Base-by-base conservation (phyloP, 495 filamentous ascomycete genomes). In the Arthonia radiata region DNA sequence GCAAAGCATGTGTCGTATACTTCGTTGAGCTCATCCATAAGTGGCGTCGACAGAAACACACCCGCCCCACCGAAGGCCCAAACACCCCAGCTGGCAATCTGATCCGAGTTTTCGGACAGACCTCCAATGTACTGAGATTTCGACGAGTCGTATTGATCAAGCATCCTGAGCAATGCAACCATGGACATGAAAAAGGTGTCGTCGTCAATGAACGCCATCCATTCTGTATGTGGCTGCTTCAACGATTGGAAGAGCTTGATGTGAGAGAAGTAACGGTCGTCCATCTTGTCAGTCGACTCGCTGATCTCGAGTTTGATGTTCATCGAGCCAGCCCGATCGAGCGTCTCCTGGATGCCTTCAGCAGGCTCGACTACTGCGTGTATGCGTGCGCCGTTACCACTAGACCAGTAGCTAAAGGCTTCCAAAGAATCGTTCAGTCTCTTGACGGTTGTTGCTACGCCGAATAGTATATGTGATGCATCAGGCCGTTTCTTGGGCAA, bases 151-250 rank as follows among this genome's bases (percentile, higher is more conserved):
- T 62, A 61, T 13, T 41, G 26, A 10, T 17, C 31, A 1, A 71
- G 41, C 15, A 48, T 56, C 2, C 49, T 31, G 3, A 61, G 40
- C n/a, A 71, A 40, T 9, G 44, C 42, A 8, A 43, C 30, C 43
- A 67, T 52, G 12, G 54, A 61, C 0, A 56, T 48, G 47, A 69
- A 66, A 36, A 71, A 71, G n/a, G n/a, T n/a, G n/a, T n/a, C n/a
- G n/a, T n/a, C n/a, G n/a, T n/a, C n/a, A n/a, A n/a, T n/a, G n/a
- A n/a, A n/a, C n/a, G n/a, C n/a, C n/a, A n/a, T n/a, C n/a, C n/a
- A n/a, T n/a, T n/a, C n/a, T n/a, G n/a, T n/a, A n/a, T n/a, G n/a
- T n/a, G n/a, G n/a, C n/a, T n/a, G n/a, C n/a, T n/a, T n/a, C n/a
- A n/a, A n/a, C n/a, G n/a, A n/a, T n/a, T n/a, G n/a, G n/a, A n/a